Percentiles rank a stretch among this genome's conserved stretches.
phyloP scores from a whole-genome alignment of 805 yeast species.

The Allodekkera sacchari region DNA sequence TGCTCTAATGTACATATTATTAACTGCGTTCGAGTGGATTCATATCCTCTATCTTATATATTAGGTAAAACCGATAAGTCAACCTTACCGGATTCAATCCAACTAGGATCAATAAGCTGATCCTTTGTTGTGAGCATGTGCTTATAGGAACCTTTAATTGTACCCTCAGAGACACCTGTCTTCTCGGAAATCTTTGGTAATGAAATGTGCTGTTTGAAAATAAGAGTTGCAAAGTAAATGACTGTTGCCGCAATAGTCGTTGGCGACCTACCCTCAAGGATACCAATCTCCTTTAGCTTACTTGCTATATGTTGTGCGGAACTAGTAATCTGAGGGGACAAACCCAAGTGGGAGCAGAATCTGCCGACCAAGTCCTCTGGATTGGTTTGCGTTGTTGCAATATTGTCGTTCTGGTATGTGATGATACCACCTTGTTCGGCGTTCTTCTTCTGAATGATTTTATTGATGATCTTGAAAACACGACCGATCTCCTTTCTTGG shows the following conservation, averaged over 20 bases:
- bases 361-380: constrained; percentile 94
- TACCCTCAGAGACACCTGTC: constrained; percentile 95
- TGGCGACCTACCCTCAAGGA: constrained; percentile 93
- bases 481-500: constrained; percentile 93
- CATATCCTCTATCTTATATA: too few species aligned
- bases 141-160: constrained; percentile 87
- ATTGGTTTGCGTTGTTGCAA: constrained; percentile 72
- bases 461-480: constrained; percentile 75
- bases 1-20: too few species aligned
- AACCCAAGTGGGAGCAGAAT: constrained; percentile 91
- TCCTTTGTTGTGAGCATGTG: constrained; percentile 68
- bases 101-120: constrained; percentile 63
- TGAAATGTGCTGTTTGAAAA: constrained; percentile 71
- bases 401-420: constrained; percentile 38
- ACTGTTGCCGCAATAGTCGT: constrained; percentile 97
- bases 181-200: constrained; percentile 83
- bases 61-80: constrained; percentile 22
- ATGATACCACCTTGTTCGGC: constrained; percentile 32
- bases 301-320: constrained; percentile 92
- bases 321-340: constrained; percentile 74
- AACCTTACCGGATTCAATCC: constrained; percentile 65
- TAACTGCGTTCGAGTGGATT: too few species aligned
- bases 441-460: constrained; percentile 48
- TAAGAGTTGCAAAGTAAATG: constrained; percentile 84
- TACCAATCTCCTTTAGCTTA: constrained; percentile 83